Evolutionary conservation across 177 flowering plant genomes (phyloP).

Genomic region (Vitis hybrid): DNA sequence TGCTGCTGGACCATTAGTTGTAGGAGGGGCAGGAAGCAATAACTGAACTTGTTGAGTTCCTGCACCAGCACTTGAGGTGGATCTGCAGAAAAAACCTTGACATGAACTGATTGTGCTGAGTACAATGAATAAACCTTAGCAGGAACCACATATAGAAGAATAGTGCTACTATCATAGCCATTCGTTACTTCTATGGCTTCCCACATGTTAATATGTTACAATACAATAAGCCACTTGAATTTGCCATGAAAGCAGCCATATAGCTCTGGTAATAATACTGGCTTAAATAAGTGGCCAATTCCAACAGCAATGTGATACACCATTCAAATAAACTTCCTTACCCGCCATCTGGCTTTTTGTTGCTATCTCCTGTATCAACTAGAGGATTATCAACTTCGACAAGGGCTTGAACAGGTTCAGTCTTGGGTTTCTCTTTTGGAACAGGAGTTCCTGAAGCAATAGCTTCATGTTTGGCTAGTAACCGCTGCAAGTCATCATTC

Average conservation of each 20-base stretch:
- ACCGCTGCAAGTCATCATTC: conserved; percentile 62
- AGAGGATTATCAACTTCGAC: conserved; percentile 35
- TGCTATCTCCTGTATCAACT: conserved; percentile 31
- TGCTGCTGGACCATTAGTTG: conserved; percentile 29
- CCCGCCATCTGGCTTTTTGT: conserved; percentile 30
- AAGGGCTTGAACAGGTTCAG: conserved; percentile 31
- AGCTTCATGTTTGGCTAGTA: conserved; percentile 52
- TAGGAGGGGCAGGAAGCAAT: conserved; percentile 39
- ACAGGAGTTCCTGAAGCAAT: conserved; percentile 44
- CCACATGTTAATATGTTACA: no score
- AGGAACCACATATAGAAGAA: neutral
- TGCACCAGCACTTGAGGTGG: conserved; percentile 24
- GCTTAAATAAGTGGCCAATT: no score
- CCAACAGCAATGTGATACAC: neutral
- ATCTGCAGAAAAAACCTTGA: conserved; percentile 24
- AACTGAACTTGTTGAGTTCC: conserved; percentile 29
- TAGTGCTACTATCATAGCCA: no score
- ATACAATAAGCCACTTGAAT: no score
- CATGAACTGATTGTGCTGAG: neutral
- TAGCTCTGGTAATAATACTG: no score
- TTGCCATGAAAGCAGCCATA: no score
- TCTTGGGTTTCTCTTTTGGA: conserved; percentile 32
- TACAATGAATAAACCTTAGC: no score
- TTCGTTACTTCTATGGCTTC: no score
- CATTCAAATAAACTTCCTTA: conserved; percentile 8